phyloP scores from a whole-genome alignment of 345 rosid genomes.

The Ceriops zippeliana region DNA sequence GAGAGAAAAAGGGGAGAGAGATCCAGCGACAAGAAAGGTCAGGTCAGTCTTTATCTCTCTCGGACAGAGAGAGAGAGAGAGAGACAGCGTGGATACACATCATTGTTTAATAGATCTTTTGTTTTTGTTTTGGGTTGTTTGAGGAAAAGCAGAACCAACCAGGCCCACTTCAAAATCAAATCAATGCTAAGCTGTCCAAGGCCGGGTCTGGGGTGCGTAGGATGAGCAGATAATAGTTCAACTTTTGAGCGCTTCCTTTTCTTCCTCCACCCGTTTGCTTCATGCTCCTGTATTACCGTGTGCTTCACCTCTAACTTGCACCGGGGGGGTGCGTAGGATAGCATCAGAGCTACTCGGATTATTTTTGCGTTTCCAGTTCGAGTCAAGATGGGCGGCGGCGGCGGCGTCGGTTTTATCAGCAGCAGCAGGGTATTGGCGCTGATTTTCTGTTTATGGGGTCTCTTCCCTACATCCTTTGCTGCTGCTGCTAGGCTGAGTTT shows the following conservation, averaged over 20 bases:
- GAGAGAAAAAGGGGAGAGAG: slow-evolving; percentile 13
- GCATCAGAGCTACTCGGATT: background rate
- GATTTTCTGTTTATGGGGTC: slow-evolving; percentile 41
- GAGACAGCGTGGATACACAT: background rate
- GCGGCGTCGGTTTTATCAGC: slow-evolving; percentile 32
- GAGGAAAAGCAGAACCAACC: slow-evolving; percentile 14
- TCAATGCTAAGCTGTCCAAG: background rate
- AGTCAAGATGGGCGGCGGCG: slow-evolving; percentile 24
- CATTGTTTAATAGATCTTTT: slow-evolving; percentile 33
- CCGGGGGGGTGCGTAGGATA: slow-evolving; percentile 24
- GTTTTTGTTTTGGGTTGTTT: slow-evolving; percentile 14
- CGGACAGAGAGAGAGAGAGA: background rate
- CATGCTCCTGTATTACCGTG: background rate
- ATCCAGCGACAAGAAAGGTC: slow-evolving; percentile 3
- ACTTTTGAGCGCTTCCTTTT: slow-evolving; percentile 16
- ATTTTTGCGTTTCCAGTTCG: background rate
- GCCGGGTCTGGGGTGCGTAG: slow-evolving; percentile 16
- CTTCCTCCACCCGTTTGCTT: background rate
- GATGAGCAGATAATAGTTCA: slow-evolving; percentile 18
- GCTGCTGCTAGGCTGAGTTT: slow-evolving; percentile 49
- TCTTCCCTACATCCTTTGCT: slow-evolving; percentile 40
- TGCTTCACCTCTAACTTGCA: slow-evolving; percentile 12
- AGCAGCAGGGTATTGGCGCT: slow-evolving; percentile 29
- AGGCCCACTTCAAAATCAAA: slow-evolving; percentile 31
- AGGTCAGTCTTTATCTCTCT: background rate